Evolutionary conservation across 345 rosid species (phyloP), one percentile per base, ranked within the genome.

Genomic region (Heritiera littoralis): DNA sequence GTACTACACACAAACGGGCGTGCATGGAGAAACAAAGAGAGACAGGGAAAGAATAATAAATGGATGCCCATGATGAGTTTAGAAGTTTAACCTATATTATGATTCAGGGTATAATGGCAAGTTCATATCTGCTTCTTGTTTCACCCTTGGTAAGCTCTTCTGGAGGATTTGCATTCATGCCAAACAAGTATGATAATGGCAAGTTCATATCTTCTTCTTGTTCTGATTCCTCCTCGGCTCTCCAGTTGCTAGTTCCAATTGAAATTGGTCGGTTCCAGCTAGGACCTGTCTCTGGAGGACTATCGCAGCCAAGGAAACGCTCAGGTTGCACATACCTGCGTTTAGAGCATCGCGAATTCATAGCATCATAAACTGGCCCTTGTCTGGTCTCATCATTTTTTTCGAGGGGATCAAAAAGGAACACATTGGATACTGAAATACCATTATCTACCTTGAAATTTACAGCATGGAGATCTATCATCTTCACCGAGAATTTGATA

Each of bases 261-360:
- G 93, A 86, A 82, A 85, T 81, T 64, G 75, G 30, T 64, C 88
- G 86, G 59, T 86, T 86, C 88, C 88, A 87, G 72, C 86, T 84
- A 69, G 73, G 72, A 49, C 88, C 84, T n/a, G 83, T 71, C 55
- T 85, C 87, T 51, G 82, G 74, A 45, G 84, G 59, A 73, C 70
- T 13, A 43, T 89, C 93, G 63, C 88, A 79, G 40, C 82, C 88
- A 13, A 78, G 64, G 80, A 86, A 91, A 69, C 94, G 92, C 1
- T 95, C 97, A 8, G 98, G 98, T 67, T 82, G 87, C 15, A 85
- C 78, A 48, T 85, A 84, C 84, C 93, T 83, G 78, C 95, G 90
- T 83, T 89, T 92, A 65, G 98, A 93, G 48, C 97, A 87, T 63
- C 99, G 85, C 81, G 93, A 70, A 77, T 84, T 86, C 80, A 81